A percentile compares a stretch with the other conserved stretches of the same genome.
phyloP scores from a whole-genome alignment of 106 monocot genomes.

The Dioscorea zingiberensis region DNA sequence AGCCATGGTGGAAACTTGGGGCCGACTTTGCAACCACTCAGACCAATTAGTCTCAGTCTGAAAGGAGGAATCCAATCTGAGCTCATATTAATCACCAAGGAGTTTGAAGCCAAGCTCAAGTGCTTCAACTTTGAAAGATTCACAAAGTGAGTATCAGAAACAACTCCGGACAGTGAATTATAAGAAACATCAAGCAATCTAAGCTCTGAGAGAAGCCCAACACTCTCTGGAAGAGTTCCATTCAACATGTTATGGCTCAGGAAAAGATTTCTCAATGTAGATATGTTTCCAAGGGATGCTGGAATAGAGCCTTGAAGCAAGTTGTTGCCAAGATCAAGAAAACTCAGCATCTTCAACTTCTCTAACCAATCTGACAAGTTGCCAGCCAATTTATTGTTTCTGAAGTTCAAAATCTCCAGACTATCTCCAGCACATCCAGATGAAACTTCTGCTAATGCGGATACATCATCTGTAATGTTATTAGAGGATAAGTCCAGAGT shows the following conservation, averaged over 20 bases:
- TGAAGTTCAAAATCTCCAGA: too few species aligned
- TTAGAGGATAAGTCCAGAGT: neutral
- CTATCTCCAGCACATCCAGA: too few species aligned
- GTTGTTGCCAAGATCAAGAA: neutral
- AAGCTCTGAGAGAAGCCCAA: conserved; percentile 1
- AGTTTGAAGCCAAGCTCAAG: conserved; percentile 15
- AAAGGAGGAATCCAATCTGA: conserved; percentile 35
- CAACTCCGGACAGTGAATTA: conserved; percentile 27
- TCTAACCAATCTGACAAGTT: conserved; percentile 2
- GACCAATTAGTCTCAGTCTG: neutral
- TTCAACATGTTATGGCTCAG: conserved; percentile 15
- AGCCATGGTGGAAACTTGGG: conserved; percentile 45
- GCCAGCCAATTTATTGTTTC: neutral
- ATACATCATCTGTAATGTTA: neutral
- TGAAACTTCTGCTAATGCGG: too few species aligned
- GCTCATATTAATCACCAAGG: conserved; percentile 2
- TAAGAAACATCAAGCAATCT: conserved; percentile 3
- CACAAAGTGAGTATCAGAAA: conserved; percentile 29
- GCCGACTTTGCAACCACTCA: conserved; percentile 25
- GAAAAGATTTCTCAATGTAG: conserved; percentile 3
- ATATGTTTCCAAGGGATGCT: conserved; percentile 7
- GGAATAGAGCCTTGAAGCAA: conserved; percentile 12
- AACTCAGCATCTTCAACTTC: neutral
- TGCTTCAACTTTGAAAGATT: conserved; percentile 11
- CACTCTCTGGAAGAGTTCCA: conserved; percentile 10